Percentiles rank a stretch among this genome's conserved stretches.
phyloP scores from a whole-genome alignment of 1,284 basidiomycete genomes.

The Ustilago tritici region DNA sequence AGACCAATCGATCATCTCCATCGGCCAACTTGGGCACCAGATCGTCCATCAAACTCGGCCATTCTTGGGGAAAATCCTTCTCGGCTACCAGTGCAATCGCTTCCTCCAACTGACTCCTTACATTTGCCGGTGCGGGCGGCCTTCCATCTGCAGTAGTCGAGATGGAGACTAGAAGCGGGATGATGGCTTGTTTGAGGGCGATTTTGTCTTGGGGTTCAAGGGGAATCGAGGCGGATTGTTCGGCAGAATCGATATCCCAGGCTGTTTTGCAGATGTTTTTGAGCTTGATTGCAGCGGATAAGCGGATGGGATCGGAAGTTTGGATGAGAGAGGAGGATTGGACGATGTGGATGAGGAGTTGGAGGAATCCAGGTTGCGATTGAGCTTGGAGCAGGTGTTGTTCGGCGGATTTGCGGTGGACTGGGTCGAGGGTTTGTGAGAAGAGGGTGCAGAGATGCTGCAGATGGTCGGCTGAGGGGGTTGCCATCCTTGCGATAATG shows the following conservation, averaged over 20 bases:
- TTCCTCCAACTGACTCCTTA: conserved; percentile 64
- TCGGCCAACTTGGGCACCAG: conserved; percentile 77
- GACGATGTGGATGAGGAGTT: conserved; percentile 63
- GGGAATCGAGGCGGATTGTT: conserved; percentile 33
- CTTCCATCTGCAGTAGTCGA: conserved; percentile 37
- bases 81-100: conserved; percentile 63
- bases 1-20: conserved; percentile 84
- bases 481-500: conserved; percentile 12
- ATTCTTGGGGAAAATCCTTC: conserved; percentile 65
- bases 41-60: conserved; percentile 63
- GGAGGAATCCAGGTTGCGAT: conserved; percentile 58
- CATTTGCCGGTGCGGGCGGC: conserved; percentile 53
- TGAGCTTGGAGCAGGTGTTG: conserved; percentile 57
- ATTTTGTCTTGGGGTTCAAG: conserved; percentile 74
- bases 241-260: conserved; percentile 60
- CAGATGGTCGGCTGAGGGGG: conserved; percentile 47
- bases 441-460: conserved; percentile 61
- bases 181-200: conserved; percentile 77
- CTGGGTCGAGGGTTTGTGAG: conserved; percentile 62
- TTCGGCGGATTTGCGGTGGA: conserved; percentile 60
- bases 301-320: conserved; percentile 53
- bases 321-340: conserved; percentile 43
- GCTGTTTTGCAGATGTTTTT: conserved; percentile 67
- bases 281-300: conserved; percentile 67
- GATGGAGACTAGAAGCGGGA: conserved; percentile 84